Evolutionary conservation across 345 rosid genomes (phyloP), one percentile per base, ranked within the genome.

Genomic region (Brassica carinata): DNA sequence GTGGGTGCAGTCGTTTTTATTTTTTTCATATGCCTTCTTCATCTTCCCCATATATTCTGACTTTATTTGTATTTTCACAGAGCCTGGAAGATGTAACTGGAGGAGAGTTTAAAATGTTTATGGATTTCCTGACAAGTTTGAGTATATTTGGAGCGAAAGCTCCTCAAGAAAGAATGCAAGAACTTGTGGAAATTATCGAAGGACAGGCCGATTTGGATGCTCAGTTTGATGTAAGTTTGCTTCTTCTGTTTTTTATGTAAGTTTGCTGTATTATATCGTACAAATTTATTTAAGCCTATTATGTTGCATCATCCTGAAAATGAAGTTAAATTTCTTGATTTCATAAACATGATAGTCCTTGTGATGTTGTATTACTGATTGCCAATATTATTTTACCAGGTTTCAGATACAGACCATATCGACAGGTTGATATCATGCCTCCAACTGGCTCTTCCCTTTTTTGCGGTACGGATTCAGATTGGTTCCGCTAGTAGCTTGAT

Each of bases 151-250:
- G 99, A 74, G 97, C 86, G 40, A 91, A 94, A 86, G 98, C 97
- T 73, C 94, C 97, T 82, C 88, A 85, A 27, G 98, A 94, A 83
- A 92, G 97, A 73, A 90, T 94, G 95, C 93, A 88, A 74, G 99
- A 96, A 77, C 98, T 96, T 55, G 87, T 90, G 81, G 95, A 84
- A 76, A 85, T 96, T 36, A 90, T 91, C 30, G 99, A 96, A 87
- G 98, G 90, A 6, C 99, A 96, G 85, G 98, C 98, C 67, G 99
- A 96, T 85, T 86, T 96, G 81, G 94, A 94, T 85, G 90, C 95
- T 27, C 94, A 89, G 71, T 92, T 96, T 85, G 86, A 88, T 78
- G 99, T 96, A 80, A 87, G 51, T 43, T 43, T 43, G 14, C 11
- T 43, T 29, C 31, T 29, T 29, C 4, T 29, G 1, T 29, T 29